Evolutionary conservation across 164 flowering plant genomes (phyloP), one percentile per base, ranked within the genome.

Genomic region (Cinnamomum micranthum): DNA sequence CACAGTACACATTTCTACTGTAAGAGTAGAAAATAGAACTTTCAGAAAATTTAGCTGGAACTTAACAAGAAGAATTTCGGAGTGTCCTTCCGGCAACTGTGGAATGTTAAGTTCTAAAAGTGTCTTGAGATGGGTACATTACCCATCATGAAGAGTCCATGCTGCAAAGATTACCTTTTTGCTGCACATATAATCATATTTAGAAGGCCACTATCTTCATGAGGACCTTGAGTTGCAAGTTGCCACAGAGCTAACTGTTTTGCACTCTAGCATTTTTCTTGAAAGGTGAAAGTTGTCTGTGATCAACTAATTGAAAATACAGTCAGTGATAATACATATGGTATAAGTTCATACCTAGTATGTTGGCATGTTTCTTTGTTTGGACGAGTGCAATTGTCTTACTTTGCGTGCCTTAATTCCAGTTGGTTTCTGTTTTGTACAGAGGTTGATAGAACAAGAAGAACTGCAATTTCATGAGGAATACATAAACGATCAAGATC

Each of bases 361-460:
- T 28, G 28, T 28, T 31, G 35, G 35, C 35, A 31, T 31, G 35
- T 31, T 31, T 31, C 35, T 31, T 31, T 31, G 35, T 31, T 31
- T 31, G 35, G 35, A 31, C 6, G 6, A 31, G 35, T 5, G 6
- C 35, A 31, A 31, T 31, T 31, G 35, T 31, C 35, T 31, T 31
- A 31, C 6, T 31, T 31, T 31, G 35, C 1, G 6, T 65, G 22
- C 64, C 41, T 70, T 59, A n/a, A 69, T 68, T 22, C 31, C 33
- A 27, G 20, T 72, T 35, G 71, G 25, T 69, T 3, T 51, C 75
- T 17, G 15, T 24, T 63, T 27, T 73, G 66, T 84, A 76, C 88
- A 95, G 99, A 95, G 90, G 74, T 85, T 95, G 94, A 97, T 95
- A 65, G 98, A 93, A n/a, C 86, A 91, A 79, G 99, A 95, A 79